Base-by-base conservation (phyloP, 140 eudicot genomes). In the Oenanthe javanica region DNA sequence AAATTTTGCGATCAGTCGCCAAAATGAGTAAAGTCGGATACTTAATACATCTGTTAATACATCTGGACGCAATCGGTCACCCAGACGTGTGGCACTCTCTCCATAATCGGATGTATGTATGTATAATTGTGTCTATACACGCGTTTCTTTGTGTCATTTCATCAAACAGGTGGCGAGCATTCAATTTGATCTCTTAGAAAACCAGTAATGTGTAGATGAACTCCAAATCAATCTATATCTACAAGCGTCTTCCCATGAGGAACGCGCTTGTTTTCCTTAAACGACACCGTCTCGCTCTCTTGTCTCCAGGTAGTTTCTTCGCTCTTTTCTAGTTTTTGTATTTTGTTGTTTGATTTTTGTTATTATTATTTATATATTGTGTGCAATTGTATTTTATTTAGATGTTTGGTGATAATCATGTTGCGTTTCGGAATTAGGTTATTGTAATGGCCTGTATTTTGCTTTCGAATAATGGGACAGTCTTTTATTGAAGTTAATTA, bases 221-320 rank as follows among this genome's bases (percentile, higher is more conserved):
- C 36, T 42, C 57, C 14, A 25, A 78, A 78, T 42, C 81, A 15
- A 78, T 78, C 27, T 46, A 50, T 78, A 10, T 59, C 4, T 43
- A n/a, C 55, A 77, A 78, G 46, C 21, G 31, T 43, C 55, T 6
- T 2, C 42, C 81, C 47, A 80, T 80, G 87, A 84, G 70, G 79
- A 72, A 63, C 66, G 72, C 76, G 21, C 59, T 55, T 42, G 57
- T 77, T 15, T 76, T 82, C 31, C 63, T 78, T 23, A 72, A 67
- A 47, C 86, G 79, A 12, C 82, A 52, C 69, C 76, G 86, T 55
- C 40, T 67, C 12, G 42, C 48, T 9, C n/a, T 61, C 49, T 49
- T 21, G 0, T 72, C 76, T 12, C 31, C 76, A 36, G 51, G 83
- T 83, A 48, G 11, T 73, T 19, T 61, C 36, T 16, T 19, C n/a